phyloP scores from a whole-genome alignment of 2,329 filamentous ascomycete genomes.

The Alternaria triticina region DNA sequence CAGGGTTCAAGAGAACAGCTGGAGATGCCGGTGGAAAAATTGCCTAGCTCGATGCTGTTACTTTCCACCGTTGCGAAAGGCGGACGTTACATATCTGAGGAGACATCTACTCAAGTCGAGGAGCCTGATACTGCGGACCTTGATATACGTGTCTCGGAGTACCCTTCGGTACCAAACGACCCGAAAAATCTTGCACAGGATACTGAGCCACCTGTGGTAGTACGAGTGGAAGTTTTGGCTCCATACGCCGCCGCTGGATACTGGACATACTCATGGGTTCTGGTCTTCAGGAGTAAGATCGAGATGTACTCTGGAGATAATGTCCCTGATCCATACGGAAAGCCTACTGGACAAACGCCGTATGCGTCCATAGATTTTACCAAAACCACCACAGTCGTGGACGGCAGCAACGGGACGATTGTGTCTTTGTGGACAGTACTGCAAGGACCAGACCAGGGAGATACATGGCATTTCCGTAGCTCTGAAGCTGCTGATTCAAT shows the following conservation, averaged over 20 bases:
- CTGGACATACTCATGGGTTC: not conserved
- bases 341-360: not conserved
- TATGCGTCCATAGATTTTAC: not conserved
- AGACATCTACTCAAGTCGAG: slow-evolving; percentile 20
- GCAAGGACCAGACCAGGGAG: not conserved
- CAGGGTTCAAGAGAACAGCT: slow-evolving; percentile 16
- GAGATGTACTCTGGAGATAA: not conserved
- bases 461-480: slow-evolving; percentile 1
- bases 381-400: accelerated
- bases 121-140: not conserved
- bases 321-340: not conserved
- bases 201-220: not conserved
- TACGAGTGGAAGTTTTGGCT: slow-evolving; percentile 19
- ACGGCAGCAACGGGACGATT: accelerated
- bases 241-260: not conserved
- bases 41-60: slow-evolving; percentile 23
- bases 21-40: slow-evolving; percentile 27
- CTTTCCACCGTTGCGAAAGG: slow-evolving; percentile 27
- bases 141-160: not conserved
- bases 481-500: not conserved
- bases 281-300: not conserved
- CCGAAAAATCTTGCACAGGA: not conserved
- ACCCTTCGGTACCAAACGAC: not conserved
- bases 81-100: slow-evolving; percentile 8
- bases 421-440: not conserved